Percentiles rank a stretch among this genome's conserved stretches.
These are phyloP conservation scores for Suhomyces coccinellae DNA, from an alignment of 1,139 yeast genomes.

Conservation along the genomic window DNA sequence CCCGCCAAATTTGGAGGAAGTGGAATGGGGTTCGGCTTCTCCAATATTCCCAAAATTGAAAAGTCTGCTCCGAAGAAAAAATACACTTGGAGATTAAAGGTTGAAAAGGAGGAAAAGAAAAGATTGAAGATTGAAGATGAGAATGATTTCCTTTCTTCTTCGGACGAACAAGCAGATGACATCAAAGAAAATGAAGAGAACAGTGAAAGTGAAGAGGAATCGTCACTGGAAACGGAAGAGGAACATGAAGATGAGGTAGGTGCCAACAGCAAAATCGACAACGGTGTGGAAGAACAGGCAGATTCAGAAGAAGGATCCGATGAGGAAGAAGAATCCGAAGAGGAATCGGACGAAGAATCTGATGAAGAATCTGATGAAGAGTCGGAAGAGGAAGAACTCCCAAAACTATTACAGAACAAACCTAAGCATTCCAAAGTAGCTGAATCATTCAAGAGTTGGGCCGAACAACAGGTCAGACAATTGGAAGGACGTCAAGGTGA, in stretches of 20 bases:
- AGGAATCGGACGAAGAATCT: conserved; percentile 38
- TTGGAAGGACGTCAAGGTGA: conserved; percentile 59
- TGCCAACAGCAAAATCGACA: conserved; percentile 36
- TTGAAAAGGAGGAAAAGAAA: conserved; percentile 41
- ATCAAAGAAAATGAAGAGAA: conserved; percentile 33
- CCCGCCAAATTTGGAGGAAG: conserved; percentile 63
- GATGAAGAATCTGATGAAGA: conserved; percentile 24
- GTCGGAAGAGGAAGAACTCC: conserved; percentile 26
- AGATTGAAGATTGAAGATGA: conserved; percentile 38
- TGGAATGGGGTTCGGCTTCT: conserved; percentile 70
- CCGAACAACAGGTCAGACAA: conserved; percentile 54
- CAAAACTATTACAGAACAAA: conserved; percentile 37
- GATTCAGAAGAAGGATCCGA: conserved; percentile 15
- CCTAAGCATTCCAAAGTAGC: conserved; percentile 48
- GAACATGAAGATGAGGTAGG: conserved; percentile 28
- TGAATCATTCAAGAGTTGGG: conserved; percentile 58
- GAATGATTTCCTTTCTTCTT: conserved; percentile 36
- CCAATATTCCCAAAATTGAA: conserved; percentile 51
- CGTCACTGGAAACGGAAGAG: conserved; percentile 13
- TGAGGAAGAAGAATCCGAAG: conserved; percentile 31
- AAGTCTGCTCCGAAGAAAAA: conserved; percentile 34
- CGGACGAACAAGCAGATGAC: conserved; percentile 35
- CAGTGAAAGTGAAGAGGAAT: conserved; percentile 14
- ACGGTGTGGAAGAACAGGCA: conserved; percentile 22
- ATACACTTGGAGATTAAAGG: conserved; percentile 45